Evolutionary conservation across 768 basidiomycete species (phyloP).

Genomic region (Lactarius psammicola): DNA sequence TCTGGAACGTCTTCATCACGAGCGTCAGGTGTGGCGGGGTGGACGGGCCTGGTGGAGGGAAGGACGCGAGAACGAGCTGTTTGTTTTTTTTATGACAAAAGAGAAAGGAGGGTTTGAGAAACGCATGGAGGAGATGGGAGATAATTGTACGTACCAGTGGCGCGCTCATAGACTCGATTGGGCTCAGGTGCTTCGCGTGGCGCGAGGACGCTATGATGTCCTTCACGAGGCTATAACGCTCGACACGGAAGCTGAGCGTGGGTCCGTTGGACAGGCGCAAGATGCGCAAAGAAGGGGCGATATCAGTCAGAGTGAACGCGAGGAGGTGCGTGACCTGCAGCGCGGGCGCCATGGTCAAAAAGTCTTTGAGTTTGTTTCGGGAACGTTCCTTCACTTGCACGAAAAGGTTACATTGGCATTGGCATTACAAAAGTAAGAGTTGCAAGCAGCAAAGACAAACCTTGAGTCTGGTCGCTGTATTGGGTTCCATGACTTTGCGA

Average conservation of each 20-base stretch:
- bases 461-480: slow-evolving; percentile 89
- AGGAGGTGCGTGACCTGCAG: slow-evolving; percentile 90
- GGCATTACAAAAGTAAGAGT: slow-evolving; percentile 3
- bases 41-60: slow-evolving; percentile 67
- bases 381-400: slow-evolving; percentile 70
- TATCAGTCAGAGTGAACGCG: slow-evolving; percentile 83
- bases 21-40: slow-evolving; percentile 85
- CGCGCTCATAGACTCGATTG: slow-evolving; percentile 82
- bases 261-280: slow-evolving; percentile 87
- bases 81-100: slow-evolving; percentile 8
- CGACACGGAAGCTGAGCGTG: slow-evolving; percentile 88
- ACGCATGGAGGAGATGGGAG: not conserved
- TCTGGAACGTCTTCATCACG: slow-evolving; percentile 94
- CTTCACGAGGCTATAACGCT: slow-evolving; percentile 89
- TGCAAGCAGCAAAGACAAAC: slow-evolving; percentile 43
- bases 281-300: slow-evolving; percentile 84
- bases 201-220: slow-evolving; percentile 69
- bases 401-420: slow-evolving; percentile 22
- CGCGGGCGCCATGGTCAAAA: slow-evolving; percentile 85
- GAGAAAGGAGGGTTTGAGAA: not conserved
- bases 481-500: slow-evolving; percentile 96
- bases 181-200: slow-evolving; percentile 69
- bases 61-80: slow-evolving; percentile 91
- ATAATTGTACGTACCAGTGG: slow-evolving; percentile 64
- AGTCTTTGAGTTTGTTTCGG: slow-evolving; percentile 91